Evolutionary conservation across 495 filamentous ascomycete species (phyloP).

Genomic region (Viridothelium virens): DNA sequence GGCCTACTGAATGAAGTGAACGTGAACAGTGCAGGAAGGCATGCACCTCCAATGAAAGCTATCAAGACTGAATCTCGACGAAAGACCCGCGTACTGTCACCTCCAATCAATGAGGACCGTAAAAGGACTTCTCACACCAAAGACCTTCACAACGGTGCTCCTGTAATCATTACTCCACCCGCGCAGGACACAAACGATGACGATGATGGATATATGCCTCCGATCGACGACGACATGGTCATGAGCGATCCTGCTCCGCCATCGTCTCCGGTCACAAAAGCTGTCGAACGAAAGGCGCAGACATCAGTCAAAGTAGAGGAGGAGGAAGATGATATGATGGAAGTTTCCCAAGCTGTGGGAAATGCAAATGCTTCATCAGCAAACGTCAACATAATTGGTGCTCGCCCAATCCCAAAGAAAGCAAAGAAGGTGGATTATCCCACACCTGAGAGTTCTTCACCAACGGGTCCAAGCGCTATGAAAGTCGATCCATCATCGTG

Average conservation of each 20-base stretch:
- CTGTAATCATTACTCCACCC: constrained; percentile 35
- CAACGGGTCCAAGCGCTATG: constrained; percentile 50
- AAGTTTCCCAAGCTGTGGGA: constrained; percentile 66
- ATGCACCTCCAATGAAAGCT: constrained; percentile 50
- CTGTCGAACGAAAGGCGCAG: constrained; percentile 62
- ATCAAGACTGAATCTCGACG: constrained; percentile 65
- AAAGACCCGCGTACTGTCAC: constrained; percentile 73
- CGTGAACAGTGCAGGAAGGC: constrained; percentile 59
- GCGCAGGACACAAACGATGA: constrained; percentile 43
- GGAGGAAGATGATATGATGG: constrained; percentile 75
- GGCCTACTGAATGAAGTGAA: constrained; percentile 85
- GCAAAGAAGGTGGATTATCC: constrained; percentile 58
- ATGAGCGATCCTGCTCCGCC: constrained; percentile 75
- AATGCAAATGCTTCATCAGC: constrained; percentile 53
- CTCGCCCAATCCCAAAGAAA: constrained; percentile 65
- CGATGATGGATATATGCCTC: constrained; percentile 49
- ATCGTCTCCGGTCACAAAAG: constrained; percentile 80
- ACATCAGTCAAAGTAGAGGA: constrained; percentile 40
- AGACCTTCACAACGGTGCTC: constrained; percentile 36
- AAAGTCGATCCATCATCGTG: constrained; percentile 73
- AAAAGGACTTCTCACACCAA: constrained; percentile 42
- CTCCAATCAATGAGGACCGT: constrained; percentile 46
- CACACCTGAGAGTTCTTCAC: constrained; percentile 68
- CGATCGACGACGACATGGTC: constrained; percentile 51
- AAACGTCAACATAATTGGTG: constrained; percentile 80